Conservation (phyloP, 768 basidiomycete species). For the Pisolithus marmoratus region DNA sequence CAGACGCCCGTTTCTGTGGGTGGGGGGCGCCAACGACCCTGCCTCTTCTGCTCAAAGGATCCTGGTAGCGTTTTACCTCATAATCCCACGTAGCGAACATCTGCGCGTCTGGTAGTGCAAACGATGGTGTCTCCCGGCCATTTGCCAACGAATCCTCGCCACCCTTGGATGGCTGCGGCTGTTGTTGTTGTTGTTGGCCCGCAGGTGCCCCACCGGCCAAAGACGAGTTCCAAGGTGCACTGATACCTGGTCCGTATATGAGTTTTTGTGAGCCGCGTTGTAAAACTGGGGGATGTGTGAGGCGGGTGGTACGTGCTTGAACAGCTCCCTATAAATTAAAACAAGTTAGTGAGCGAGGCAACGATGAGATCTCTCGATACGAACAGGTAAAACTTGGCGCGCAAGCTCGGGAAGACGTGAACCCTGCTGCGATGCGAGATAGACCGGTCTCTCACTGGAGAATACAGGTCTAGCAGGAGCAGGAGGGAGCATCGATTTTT, state of each 20-base stretch:
- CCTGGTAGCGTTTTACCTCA: conserved; percentile 38
- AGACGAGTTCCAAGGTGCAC: conserved; percentile 43
- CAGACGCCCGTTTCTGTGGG: neutral
- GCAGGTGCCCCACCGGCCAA: neutral
- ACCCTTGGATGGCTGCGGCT: conserved; percentile 15
- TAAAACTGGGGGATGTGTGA: conserved; percentile 62
- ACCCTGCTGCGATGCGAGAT: conserved; percentile 57
- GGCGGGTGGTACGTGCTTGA: conserved; percentile 51
- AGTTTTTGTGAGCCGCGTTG: conserved; percentile 40
- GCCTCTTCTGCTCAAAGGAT: conserved; percentile 30
- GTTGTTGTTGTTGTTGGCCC: too few species aligned
- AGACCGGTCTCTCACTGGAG: conserved; percentile 48
- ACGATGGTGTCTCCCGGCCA: conserved; percentile 24
- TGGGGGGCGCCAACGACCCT: conserved; percentile 15
- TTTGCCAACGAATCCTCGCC: conserved; percentile 17
- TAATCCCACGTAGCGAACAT: conserved; percentile 50
- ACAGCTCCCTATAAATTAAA: conserved; percentile 42
- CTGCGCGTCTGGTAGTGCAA: conserved; percentile 41
- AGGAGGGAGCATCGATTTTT: conserved; percentile 26
- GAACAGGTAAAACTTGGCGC: conserved; percentile 59
- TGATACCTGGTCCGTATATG: conserved; percentile 34
- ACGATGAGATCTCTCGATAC: conserved; percentile 18
- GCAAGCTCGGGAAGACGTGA: conserved; percentile 66
- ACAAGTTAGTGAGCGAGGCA: neutral
- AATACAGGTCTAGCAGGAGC: conserved; percentile 37